Base-by-base conservation (phyloP, 1,284 basidiomycete genomes). In the Clitocybe nebularis region DNA sequence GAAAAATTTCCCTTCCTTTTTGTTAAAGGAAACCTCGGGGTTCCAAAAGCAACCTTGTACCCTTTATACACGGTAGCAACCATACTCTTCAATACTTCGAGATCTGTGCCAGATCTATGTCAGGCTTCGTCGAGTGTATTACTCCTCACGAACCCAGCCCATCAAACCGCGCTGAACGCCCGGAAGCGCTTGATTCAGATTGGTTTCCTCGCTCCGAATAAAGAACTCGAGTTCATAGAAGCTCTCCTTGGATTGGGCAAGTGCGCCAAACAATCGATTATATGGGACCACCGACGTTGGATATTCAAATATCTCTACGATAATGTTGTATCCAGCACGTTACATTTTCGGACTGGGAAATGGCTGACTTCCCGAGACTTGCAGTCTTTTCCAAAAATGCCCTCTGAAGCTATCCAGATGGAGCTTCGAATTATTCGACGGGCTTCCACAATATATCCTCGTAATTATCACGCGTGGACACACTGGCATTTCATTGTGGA, bases 241-340 rank as follows among this genome's bases (percentile, higher is more conserved):
- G 63, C 72, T 17, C 61, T 83, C 17, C 59, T 81, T 26, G 65
- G 66, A n/a, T 67, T 71, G 25, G 69, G 64, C 4, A 72, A 79
- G 21, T 73, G 68, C 49, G 68, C 75, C 26, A 86, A 84, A 60
- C 72, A 82, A 51, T 78, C 79, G 0, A 69, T 77, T 21, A 51
- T 84, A 11, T 86, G 83, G 84, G 68, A 77, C 50, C 78, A 86
- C 56, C 70, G 83, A 20, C 71, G 75, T 49, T 84, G 81, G 81
- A 62, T 83, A 26, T 65, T 84, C 33, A 51, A 50, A 17, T 55
- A 50, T 13, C 32, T 67, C 36, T 59, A 63, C 39, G 50, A 57
- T 11, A 28, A 29, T 29, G 48, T 50, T 30, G 42, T 46, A 13
- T 38, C 41, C 11, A 30, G 40, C 19, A 21, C 19, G 26, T 25